A percentile compares a stretch with the other conserved stretches of the same genome.
These are phyloP conservation scores for Pilobolus umbonatus DNA, from an alignment of 192 early-diverging fungal genomes.

Conservation along the genomic window DNA sequence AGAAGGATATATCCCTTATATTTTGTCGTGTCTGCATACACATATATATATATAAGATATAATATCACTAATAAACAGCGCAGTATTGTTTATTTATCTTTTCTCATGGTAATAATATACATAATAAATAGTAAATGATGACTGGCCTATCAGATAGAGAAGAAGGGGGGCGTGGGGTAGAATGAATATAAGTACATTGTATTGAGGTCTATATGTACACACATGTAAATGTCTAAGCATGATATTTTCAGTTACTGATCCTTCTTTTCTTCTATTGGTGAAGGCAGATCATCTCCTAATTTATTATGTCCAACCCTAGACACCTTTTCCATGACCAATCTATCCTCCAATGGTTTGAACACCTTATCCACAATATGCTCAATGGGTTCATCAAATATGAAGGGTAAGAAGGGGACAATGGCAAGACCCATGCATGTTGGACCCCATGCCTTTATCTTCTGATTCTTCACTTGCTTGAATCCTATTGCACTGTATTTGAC, in stretches of 20 bases:
- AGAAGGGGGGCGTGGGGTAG: no score
- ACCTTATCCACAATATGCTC: slow-evolving; percentile 53
- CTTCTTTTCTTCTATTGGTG: not conserved
- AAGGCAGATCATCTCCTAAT: slow-evolving; percentile 1
- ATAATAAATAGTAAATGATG: no score
- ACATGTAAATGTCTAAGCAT: no score
- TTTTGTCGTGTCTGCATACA: no score
- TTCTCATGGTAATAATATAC: not conserved
- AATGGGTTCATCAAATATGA: slow-evolving; percentile 60
- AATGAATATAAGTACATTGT: no score
- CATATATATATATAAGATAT: no score
- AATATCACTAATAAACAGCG: no score
- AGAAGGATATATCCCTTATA: not conserved
- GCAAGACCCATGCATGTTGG: slow-evolving; percentile 57
- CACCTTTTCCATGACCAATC: slow-evolving; percentile 18
- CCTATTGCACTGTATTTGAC: slow-evolving; percentile 54
- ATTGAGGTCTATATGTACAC: no score
- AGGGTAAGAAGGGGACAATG: slow-evolving; percentile 57
- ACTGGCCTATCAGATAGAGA: no score
- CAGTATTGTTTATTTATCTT: no score
- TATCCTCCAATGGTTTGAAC: slow-evolving; percentile 47
- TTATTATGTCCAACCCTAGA: slow-evolving; percentile 18
- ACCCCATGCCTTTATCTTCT: slow-evolving; percentile 45
- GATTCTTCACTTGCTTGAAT: slow-evolving; percentile 31
- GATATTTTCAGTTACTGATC: slow-evolving; percentile 2